phyloP scores from a whole-genome alignment of 345 rosid species.

The Brassica juncea region DNA sequence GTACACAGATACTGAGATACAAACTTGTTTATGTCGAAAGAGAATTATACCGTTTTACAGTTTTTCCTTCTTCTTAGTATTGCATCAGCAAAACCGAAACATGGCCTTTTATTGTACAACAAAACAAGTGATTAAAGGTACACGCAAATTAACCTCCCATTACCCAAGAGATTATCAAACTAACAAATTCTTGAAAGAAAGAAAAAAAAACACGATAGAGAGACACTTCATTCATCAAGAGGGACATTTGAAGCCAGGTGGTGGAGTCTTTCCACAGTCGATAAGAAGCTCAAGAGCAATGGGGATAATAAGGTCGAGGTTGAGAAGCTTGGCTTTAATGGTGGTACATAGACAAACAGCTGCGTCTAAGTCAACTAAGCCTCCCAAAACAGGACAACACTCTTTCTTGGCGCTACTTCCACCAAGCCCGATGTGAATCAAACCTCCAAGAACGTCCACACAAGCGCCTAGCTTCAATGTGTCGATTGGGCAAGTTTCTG shows the following conservation, averaged over 20 bases:
- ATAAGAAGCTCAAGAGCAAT: slow-evolving; percentile 83
- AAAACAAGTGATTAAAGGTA: slow-evolving; percentile 12
- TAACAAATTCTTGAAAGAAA: slow-evolving; percentile 13
- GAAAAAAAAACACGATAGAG: slow-evolving; percentile 11
- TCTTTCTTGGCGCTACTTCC: slow-evolving; percentile 61
- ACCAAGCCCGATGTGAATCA: slow-evolving; percentile 71
- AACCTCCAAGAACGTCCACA: slow-evolving; percentile 84
- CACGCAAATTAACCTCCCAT: slow-evolving; percentile 9
- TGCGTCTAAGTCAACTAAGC: slow-evolving; percentile 77
- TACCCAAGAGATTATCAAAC: slow-evolving; percentile 7
- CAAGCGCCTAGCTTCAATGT: slow-evolving; percentile 78
- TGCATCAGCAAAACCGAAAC: slow-evolving; percentile 29
- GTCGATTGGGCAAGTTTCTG: slow-evolving; percentile 76
- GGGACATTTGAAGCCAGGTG: slow-evolving; percentile 70
- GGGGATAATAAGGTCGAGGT: slow-evolving; percentile 62
- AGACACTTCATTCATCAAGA: slow-evolving; percentile 25
- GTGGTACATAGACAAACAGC: slow-evolving; percentile 90
- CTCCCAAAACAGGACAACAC: slow-evolving; percentile 84
- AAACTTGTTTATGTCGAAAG: slow-evolving; percentile 12
- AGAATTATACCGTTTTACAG: slow-evolving; percentile 10
- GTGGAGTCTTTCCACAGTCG: slow-evolving; percentile 82
- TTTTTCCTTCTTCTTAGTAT: not conserved
- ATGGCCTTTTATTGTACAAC: slow-evolving; percentile 29
- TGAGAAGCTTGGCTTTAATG: slow-evolving; percentile 76
- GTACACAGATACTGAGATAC: slow-evolving; percentile 5